Conservation (phyloP, 2,329 filamentous ascomycete species). For the Phyllosticta citrichinensis region DNA sequence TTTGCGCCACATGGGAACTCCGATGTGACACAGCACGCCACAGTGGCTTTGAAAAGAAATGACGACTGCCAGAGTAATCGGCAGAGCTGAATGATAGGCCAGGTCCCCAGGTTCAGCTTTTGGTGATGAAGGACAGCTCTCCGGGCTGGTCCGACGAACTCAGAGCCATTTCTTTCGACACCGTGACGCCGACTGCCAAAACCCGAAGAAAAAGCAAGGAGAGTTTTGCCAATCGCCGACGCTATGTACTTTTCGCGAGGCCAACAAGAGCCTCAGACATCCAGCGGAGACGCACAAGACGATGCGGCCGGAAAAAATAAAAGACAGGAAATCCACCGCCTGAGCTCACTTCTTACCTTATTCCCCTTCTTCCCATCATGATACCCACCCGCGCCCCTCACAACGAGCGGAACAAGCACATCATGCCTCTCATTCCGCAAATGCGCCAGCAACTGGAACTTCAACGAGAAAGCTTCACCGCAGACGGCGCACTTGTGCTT, state of each 20-base stretch:
- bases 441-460: constrained; percentile 53
- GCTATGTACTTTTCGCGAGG: background rate
- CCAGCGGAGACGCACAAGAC: too few relatives aligned
- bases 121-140: too few relatives aligned
- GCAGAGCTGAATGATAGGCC: too few relatives aligned
- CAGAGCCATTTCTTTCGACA: background rate
- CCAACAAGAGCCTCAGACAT: too few relatives aligned
- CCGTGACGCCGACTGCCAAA: background rate
- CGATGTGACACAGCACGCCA: too few relatives aligned
- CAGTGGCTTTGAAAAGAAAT: too few relatives aligned
- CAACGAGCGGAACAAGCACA: background rate
- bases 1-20: too few relatives aligned
- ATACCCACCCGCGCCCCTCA: background rate
- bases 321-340: too few relatives aligned
- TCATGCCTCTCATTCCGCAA: background rate
- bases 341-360: background rate
- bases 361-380: background rate
- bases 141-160: too few relatives aligned
- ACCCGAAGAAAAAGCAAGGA: background rate
- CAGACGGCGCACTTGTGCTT: constrained; percentile 69
- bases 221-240: background rate
- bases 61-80: too few relatives aligned
- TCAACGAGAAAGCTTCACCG: constrained; percentile 65
- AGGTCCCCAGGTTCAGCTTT: too few relatives aligned
- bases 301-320: too few relatives aligned